Conservation (phyloP, 768 basidiomycete genomes). For the Boletus vermiculosoides region DNA sequence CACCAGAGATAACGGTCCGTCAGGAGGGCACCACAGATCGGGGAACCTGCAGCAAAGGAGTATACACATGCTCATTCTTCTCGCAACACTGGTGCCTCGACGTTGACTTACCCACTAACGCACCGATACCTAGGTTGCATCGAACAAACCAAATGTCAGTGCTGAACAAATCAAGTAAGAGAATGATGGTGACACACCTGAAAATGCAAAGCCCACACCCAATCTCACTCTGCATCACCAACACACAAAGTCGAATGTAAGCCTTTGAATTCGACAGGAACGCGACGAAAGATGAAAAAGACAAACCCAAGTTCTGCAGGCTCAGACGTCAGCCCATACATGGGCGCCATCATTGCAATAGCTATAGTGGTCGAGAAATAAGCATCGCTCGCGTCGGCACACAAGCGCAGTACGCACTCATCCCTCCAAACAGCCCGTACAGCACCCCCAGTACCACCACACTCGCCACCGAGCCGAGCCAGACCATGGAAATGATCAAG, state of each 20-base stretch:
- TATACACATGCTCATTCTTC: constrained; percentile 8
- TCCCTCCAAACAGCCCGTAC: constrained; percentile 51
- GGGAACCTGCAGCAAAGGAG: constrained; percentile 43
- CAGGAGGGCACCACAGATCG: constrained; percentile 56
- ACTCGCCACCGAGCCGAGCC: constrained; percentile 37
- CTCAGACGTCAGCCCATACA: constrained; percentile 45
- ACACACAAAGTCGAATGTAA: background rate
- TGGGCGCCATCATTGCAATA: constrained; percentile 41
- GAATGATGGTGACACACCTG: constrained; percentile 29
- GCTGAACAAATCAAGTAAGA: background rate
- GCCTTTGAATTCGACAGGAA: background rate
- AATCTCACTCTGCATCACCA: constrained; percentile 32
- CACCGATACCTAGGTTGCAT: constrained; percentile 21
- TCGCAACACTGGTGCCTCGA: no score
- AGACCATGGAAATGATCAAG: constrained; percentile 46
- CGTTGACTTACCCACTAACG: constrained; percentile 16
- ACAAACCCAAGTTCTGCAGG: constrained; percentile 53
- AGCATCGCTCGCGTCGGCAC: background rate
- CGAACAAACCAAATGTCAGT: no score
- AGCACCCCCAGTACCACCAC: constrained; percentile 43
- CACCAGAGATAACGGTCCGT: constrained; percentile 53
- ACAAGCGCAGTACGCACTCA: constrained; percentile 29
- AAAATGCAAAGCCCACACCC: constrained; percentile 48
- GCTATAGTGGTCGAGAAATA: constrained; percentile 20
- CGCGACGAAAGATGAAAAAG: background rate